Evolutionary conservation across 208 protist genomes (phyloP).

Genomic region (Wallacemonas sp.): DNA sequence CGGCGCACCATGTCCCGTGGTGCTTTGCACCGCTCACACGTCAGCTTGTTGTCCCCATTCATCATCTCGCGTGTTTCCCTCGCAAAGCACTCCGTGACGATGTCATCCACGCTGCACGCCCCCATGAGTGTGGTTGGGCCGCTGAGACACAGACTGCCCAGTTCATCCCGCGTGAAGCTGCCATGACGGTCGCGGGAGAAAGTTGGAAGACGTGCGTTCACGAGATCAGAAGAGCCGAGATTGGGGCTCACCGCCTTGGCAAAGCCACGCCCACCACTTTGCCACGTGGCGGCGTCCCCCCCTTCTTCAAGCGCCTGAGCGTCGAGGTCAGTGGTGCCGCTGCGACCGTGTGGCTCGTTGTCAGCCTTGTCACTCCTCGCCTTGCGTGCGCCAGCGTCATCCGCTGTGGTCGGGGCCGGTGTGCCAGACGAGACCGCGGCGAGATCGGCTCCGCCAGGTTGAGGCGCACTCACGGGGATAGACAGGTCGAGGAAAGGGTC

Average conservation of each 20-base stretch:
- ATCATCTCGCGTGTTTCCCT: conserved; percentile 58
- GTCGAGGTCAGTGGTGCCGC: no score
- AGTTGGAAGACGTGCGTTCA: neutral
- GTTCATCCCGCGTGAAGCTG: conserved; percentile 13
- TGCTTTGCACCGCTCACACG: conserved; percentile 64
- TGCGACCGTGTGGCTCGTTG: no score
- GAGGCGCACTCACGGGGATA: no score
- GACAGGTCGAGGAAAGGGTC: conserved; percentile 81
- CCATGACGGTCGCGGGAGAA: neutral
- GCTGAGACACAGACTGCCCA: conserved; percentile 3
- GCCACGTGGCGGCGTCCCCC: neutral
- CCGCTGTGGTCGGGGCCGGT: no score
- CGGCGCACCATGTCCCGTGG: conserved; percentile 45
- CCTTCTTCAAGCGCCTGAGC: conserved; percentile 4
- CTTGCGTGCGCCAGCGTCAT: no score
- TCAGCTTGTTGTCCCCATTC: conserved; percentile 53
- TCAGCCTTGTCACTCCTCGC: neutral
- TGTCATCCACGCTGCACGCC: conserved; percentile 25
- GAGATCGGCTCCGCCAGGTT: no score
- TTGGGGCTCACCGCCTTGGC: neutral
- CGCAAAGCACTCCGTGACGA: conserved; percentile 53
- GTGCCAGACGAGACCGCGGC: no score
- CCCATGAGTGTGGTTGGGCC: neutral
- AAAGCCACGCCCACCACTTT: conserved; percentile 4
- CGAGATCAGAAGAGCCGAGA: no score